Evolutionary conservation across 2,329 filamentous ascomycete genomes (phyloP), one percentile per base, ranked within the genome.

Genomic region (Cladosporium oxysporum): DNA sequence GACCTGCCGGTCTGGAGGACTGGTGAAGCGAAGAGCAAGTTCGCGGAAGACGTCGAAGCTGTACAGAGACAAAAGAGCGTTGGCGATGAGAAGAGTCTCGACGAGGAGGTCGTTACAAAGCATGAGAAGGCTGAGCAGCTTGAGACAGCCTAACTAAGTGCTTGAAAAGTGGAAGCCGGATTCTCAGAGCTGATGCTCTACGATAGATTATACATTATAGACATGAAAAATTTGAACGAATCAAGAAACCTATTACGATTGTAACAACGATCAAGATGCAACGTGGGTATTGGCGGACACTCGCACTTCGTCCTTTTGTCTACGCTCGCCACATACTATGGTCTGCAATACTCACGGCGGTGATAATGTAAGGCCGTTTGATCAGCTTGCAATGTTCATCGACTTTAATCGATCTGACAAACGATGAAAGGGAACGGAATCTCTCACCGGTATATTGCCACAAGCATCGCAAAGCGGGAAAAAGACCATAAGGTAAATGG

Each of bases 11-110:
- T 66, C 62, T 69, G 73, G 74, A 62, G 74, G 71, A 62, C 75
- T 67, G 63, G 62, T 16, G 67, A 71, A 47, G 71, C 71, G 18
- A 63, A 73, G 52, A 65, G 90, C 16, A 91, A 88, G 78, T 90
- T 89, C 0, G 84, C 93, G 0, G 91, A 93, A 74, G 90, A 93
- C 74, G 88, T 92, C 76, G 90, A 91, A 69, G 86, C 87, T n/a
- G 88, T 93, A 68, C 61, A 63, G 50, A 29, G 50, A 6, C 23
- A 11, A 21, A 28, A 55, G 61, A 55, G 37, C 5, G 28, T 55
- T 6, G 29, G 10, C 21, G 61, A 55, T 21, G 61, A 47, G 1
- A 53, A 37, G 31, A 53, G 31, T 16, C 18, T 53, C 6, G 59
- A 62, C 10, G 59, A 37, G 23, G 31, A 28, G 6, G 28, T 29